Evolutionary conservation across 2,329 filamentous ascomycete species (phyloP).

Genomic region (Colletotrichum sp.): DNA sequence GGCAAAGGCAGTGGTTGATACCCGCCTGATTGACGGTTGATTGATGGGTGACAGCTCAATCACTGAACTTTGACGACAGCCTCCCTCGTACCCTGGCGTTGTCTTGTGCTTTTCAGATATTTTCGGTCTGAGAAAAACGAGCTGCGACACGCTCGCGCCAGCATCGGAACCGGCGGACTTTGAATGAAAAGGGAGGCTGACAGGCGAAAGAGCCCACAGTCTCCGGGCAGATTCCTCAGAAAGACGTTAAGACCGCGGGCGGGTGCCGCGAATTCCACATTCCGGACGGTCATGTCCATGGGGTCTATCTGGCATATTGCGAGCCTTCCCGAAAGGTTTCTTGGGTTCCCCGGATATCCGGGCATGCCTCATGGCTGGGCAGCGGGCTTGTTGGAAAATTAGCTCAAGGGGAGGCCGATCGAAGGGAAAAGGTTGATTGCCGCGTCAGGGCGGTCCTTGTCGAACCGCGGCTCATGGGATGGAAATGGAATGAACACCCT

Average conservation of each 20-base stretch:
- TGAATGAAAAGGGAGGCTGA: neutral
- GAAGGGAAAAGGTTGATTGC: neutral
- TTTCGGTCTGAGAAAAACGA: neutral
- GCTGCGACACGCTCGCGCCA: neutral
- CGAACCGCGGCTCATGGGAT: slow-evolving; percentile 1
- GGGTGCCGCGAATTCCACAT: slow-evolving; percentile 6
- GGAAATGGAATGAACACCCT: slow-evolving; percentile 19
- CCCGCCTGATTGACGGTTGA: neutral
- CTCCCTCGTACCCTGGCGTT: neutral
- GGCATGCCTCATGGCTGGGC: neutral
- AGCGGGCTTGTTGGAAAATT: neutral
- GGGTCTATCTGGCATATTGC: neutral
- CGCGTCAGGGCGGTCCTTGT: neutral
- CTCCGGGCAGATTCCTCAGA: neutral
- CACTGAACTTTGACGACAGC: neutral
- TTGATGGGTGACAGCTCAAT: neutral
- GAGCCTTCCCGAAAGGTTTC: neutral
- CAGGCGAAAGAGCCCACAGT: neutral
- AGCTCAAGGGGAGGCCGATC: neutral
- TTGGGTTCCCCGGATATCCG: neutral
- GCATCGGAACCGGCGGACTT: neutral
- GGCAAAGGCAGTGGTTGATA: neutral
- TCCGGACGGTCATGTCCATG: slow-evolving; percentile 1
- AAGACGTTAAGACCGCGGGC: neutral
- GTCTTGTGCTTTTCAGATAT: neutral